These are phyloP conservation scores for Hypericum perforatum DNA, from an alignment of 345 rosid genomes.

Conservation along the genomic window DNA sequence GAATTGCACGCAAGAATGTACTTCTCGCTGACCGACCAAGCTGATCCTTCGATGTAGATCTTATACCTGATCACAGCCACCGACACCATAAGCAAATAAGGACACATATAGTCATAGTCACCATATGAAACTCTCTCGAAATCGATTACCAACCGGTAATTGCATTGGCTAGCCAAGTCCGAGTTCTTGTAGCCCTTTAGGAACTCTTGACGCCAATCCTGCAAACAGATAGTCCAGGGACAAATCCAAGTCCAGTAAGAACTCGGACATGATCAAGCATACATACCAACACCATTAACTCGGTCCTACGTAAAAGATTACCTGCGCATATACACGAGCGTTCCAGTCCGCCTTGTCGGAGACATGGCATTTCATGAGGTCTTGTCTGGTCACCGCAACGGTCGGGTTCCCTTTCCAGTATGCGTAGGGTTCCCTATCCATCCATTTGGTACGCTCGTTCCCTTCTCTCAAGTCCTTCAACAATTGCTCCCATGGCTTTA, in stretches of 20 bases:
- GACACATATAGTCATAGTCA: conserved; percentile 76
- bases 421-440: conserved; percentile 63
- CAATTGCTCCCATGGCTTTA: conserved; percentile 62
- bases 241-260: background rate
- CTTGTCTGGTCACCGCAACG: conserved; percentile 54
- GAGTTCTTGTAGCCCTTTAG: conserved; percentile 69
- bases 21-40: conserved; percentile 28
- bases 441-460: conserved; percentile 40
- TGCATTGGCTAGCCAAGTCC: conserved; percentile 66
- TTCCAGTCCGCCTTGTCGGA: conserved; percentile 68
- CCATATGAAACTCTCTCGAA: conserved; percentile 50
- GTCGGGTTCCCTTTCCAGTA: conserved; percentile 90
- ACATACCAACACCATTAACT: background rate
- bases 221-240: conserved; percentile 6
- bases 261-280: background rate
- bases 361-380: conserved; percentile 68
- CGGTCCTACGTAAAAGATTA: conserved; percentile 6
- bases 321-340: conserved; percentile 77
- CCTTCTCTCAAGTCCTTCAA: conserved; percentile 44
- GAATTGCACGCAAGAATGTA: conserved; percentile 26
- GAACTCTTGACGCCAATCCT: conserved; percentile 70
- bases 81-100: conserved; percentile 25
- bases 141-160: conserved; percentile 57
- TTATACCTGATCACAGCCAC: conserved; percentile 15
- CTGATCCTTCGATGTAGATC: conserved; percentile 24